Base-by-base conservation (phyloP, 768 basidiomycete species). In the Hysterangium stoloniferum region DNA sequence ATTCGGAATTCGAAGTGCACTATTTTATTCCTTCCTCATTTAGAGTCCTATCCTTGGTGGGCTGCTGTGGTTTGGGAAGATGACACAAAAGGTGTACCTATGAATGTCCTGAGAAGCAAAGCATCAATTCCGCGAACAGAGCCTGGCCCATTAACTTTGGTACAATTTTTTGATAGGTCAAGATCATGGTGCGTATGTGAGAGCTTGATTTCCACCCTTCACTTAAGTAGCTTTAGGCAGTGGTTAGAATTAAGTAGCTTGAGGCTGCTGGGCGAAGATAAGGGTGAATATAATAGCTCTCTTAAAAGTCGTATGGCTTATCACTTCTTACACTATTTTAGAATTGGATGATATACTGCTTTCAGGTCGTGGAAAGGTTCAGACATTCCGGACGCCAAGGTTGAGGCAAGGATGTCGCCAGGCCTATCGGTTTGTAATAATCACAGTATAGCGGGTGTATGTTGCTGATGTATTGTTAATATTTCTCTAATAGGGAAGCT, bases 31-130 rank as follows among this genome's bases (percentile, higher is more conserved):
- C n/a, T 48, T 43, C 3, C 37, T 36, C 41, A 47, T 43, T 42
- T n/a, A 89, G 88, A 70, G 31, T 76, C 81, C 0, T 93, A 72
- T 58, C 92, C 92, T 1, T 94, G 82, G 82, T 95, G 86, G 82
- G 88, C 92, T 34, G 92, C 83, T 7, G 79, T 86, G 7, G 75
- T 93, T 13, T 82, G 74, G 45, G 79, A 82, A 22, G 73, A 76
- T 7, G 77, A 81, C 34, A 77, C 84, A 41, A 63, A 69, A 1
- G 62, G 62, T 0, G 74, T 91, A n/a, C 85, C 85, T 1, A 43
- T 31, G 33, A 57, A 54, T 42, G 63, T 59, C 49, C 66, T 48
- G 65, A 47, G 56, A 36, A 45, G 20, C 56, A 64, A 32, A 60
- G 57, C 6, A 60, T 53, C 38, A 61, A 62, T 60, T 61, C 27